Base-by-base conservation (phyloP, 805 yeast genomes). In the Wickerhamiella slavikovae region DNA sequence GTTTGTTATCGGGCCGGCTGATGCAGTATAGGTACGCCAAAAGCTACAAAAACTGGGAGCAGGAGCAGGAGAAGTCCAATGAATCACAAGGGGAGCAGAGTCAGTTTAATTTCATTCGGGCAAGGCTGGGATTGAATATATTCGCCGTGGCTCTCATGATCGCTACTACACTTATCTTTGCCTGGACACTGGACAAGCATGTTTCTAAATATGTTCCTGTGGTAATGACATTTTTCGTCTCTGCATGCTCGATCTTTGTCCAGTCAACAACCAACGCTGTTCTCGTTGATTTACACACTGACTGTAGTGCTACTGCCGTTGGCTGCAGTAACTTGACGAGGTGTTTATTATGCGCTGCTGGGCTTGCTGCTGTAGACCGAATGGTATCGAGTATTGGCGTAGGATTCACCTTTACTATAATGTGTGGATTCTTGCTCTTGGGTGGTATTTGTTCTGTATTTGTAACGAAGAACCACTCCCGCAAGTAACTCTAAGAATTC, bases 401-500 rank as follows among this genome's bases (percentile, higher is more conserved):
- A 8, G 93, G 93, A 1, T 89, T 93, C 13, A 65, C 77, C 1
- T 77, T 70, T 42, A 71, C 91, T 0, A 56, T 80, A 11, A 50
- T 77, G 59, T 70, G 71, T 2, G 71, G 51, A 5, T 29, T 51
- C 6, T 42, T 58, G 21, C 32, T 29, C 4, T 21, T 38, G 12
- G 35, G 44, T 15, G 15, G 30, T 16, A 17, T 24, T 5, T 35
- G 40, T 20, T 12, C 38, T 2, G 29, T 35, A 32, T 10, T 14
- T 2, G 31, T 28, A 22, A 17, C 33, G 24, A 10, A n/a, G 25
- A n/a, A n/a, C n/a, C n/a, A n/a, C n/a, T n/a, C n/a, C n/a, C n/a
- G n/a, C n/a, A n/a, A n/a, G n/a, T n/a, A n/a, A n/a, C n/a, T n/a
- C n/a, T n/a, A n/a, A n/a, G n/a, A n/a, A n/a, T n/a, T n/a, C n/a